These are phyloP conservation scores for Hanseniaspora nectarophila DNA, from an alignment of 805 yeast species.

Conservation along the genomic window DNA sequence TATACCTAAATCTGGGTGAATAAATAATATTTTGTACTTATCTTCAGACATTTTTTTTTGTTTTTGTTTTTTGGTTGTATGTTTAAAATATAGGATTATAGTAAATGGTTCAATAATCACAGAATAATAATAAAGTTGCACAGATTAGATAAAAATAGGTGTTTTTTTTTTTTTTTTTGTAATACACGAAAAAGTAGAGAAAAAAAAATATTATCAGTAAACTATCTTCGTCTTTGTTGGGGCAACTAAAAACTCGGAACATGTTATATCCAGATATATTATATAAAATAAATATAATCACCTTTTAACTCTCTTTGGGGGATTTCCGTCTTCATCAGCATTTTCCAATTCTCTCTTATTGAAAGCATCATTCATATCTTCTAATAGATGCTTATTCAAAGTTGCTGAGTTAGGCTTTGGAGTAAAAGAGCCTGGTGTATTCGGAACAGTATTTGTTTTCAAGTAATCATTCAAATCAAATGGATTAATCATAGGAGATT, in stretches of 20 bases:
- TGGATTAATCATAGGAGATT: constrained; percentile 2
- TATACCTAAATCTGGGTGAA: constrained; percentile 93
- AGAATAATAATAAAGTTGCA: too few relatives aligned
- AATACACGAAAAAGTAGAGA: not conserved
- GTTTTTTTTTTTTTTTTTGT: too few relatives aligned
- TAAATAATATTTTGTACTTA: constrained; percentile 57
- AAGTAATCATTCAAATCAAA: constrained; percentile 15
- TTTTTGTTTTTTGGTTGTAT: too few relatives aligned
- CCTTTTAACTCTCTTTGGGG: not conserved
- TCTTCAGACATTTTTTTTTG: constrained; percentile 2
- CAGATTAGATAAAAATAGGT: too few relatives aligned
- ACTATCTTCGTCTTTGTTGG: too few relatives aligned
- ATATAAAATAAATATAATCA: too few relatives aligned
- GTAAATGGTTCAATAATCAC: too few relatives aligned
- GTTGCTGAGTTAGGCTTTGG: not conserved
- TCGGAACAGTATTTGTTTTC: constrained; percentile 11
- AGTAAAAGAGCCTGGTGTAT: not conserved
- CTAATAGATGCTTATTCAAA: not conserved
- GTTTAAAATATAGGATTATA: too few relatives aligned
- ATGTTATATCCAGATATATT: too few relatives aligned
- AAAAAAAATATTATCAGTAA: too few relatives aligned
- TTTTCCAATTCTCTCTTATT: constrained; percentile 4
- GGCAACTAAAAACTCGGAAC: too few relatives aligned
- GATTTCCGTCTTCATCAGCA: not conserved
- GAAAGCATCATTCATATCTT: not conserved